Conservation (phyloP, 2,329 filamentous ascomycete genomes). For the Colletotrichum sp. region DNA sequence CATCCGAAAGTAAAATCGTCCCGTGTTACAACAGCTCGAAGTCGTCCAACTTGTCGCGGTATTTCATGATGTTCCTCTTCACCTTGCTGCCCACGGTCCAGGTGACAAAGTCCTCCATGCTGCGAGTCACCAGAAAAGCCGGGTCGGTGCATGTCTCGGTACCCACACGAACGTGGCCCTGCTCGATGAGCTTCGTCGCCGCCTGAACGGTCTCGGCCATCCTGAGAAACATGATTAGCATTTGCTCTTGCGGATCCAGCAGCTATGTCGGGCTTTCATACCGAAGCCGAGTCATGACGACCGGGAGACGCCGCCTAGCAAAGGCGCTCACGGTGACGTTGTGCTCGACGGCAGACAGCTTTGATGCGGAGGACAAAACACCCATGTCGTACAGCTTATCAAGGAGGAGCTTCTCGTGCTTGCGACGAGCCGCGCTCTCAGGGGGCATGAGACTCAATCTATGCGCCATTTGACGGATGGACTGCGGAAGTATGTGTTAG, state of each 20-base stretch:
- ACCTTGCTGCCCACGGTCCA: constrained; percentile 98
- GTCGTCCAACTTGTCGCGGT: constrained; percentile 93
- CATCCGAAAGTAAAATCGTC: constrained; percentile 12
- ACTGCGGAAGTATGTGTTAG: constrained; percentile 50
- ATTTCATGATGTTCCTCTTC: constrained; percentile 94
- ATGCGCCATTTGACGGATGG: constrained; percentile 89
- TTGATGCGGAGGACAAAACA: constrained; percentile 75
- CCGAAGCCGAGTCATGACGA: constrained; percentile 86
- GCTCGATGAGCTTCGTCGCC: constrained; percentile 87
- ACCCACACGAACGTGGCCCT: constrained; percentile 90
- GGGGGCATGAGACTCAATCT: constrained; percentile 83
- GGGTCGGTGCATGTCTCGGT: constrained; percentile 90
- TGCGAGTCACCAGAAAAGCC: constrained; percentile 85
- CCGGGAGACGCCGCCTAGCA: constrained; percentile 80
- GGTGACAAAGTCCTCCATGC: constrained; percentile 94
- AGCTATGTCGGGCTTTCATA: neutral
- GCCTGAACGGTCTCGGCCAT: constrained; percentile 94
- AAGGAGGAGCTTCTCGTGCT: constrained; percentile 86
- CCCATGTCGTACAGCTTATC: constrained; percentile 96
- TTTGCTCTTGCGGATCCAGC: neutral
- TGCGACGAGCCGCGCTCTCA: constrained; percentile 76
- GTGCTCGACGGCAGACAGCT: constrained; percentile 85
- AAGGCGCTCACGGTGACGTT: constrained; percentile 89
- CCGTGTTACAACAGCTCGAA: constrained; percentile 79
- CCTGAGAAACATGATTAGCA: constrained; percentile 8